Evolutionary conservation across 192 early-diverging fungal species (phyloP), one percentile per base, ranked within the genome.

Genomic region (Backusella liffmaniae): DNA sequence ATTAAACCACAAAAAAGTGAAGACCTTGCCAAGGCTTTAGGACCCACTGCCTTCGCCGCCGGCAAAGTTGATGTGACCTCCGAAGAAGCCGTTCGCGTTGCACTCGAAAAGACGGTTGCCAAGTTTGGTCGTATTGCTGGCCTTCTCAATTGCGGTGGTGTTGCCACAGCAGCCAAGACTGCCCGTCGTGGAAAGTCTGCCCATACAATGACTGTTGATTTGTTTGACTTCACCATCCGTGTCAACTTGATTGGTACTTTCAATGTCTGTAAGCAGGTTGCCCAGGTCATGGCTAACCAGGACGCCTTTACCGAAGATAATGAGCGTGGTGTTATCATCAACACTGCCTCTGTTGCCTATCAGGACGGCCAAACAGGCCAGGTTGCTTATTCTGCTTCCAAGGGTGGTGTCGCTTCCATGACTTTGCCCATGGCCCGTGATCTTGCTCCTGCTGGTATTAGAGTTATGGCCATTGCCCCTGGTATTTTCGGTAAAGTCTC

Each of bases 341-440:
- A 70, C 23, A 76, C 77, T 7, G 70, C 80, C 0, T 77, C 76
- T 62, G 74, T 81, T 32, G 32, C 59, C 36, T 76, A 70, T 1
- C 71, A 77, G 26, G 80, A 81, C 73, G 80, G 80, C 29, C 56
- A 62, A 8, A 62, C 56, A 2, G 15, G 34, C 15, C 12, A 75
- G 0, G 72, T 81, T 1, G 73, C 51, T 15, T 81, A 81, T 39
- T 69, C 76, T 71, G 77, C 80, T 4, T 81, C 80, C 4, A 81
- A 81, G 74, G 88, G 39, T 71, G 88, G 85, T 74, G 83, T 89
- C 26, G 83, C 88, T 59, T 72, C 79, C 13, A 84, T 88, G 82
- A 88, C 88, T 21, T 53, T 90, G 9, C 88, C 88, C 10, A 81
- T 90, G 83, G 88, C 88, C 5, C 78, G 86, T 26, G 87, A 88